Evolutionary conservation across 129 eudicot species (phyloP).

Genomic region (Scalesia atractyloides): DNA sequence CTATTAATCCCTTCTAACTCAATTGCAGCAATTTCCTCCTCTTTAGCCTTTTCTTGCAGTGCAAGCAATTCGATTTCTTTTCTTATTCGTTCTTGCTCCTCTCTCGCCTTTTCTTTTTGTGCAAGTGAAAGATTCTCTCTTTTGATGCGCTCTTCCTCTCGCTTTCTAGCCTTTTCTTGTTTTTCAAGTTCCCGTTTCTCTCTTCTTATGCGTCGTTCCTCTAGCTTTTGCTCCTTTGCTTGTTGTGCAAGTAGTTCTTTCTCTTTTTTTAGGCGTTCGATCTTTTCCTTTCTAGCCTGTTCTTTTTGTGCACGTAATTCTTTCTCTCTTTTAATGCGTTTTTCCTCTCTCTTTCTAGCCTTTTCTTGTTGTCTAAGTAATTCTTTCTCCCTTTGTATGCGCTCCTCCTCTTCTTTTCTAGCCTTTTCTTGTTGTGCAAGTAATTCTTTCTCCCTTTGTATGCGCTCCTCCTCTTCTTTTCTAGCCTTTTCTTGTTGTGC

Average conservation of each 20-base stretch:
- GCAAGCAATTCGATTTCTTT: constrained; percentile 24
- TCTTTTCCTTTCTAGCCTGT: neutral
- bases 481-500: constrained; percentile 24
- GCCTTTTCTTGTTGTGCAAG: constrained; percentile 21
- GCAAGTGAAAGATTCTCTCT: constrained; percentile 16
- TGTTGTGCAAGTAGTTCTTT: neutral
- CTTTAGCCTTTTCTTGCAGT: constrained; percentile 24
- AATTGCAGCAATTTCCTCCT: constrained; percentile 25
- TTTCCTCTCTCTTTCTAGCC: constrained; percentile 8
- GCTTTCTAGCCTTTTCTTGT: constrained; percentile 4
- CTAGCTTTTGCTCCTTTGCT: constrained; percentile 5
- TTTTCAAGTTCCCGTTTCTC: constrained; percentile 11
- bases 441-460: constrained; percentile 22
- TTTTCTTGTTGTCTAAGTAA: constrained; percentile 19
- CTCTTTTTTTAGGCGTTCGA: constrained; percentile 6
- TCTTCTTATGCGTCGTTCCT: constrained; percentile 6
- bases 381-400: constrained; percentile 9
- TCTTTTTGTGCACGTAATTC: neutral
- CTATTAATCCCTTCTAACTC: constrained; percentile 19
- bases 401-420: constrained; percentile 30
- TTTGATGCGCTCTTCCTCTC: constrained; percentile 18
- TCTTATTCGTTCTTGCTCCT: constrained; percentile 25
- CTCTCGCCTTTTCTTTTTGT: constrained; percentile 24
- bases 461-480: constrained; percentile 22
- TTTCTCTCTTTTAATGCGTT: neutral